Percentiles rank a stretch among this genome's conserved stretches.
Conservation (phyloP, 345 rosid genomes). For the Acer yangbiense region DNA sequence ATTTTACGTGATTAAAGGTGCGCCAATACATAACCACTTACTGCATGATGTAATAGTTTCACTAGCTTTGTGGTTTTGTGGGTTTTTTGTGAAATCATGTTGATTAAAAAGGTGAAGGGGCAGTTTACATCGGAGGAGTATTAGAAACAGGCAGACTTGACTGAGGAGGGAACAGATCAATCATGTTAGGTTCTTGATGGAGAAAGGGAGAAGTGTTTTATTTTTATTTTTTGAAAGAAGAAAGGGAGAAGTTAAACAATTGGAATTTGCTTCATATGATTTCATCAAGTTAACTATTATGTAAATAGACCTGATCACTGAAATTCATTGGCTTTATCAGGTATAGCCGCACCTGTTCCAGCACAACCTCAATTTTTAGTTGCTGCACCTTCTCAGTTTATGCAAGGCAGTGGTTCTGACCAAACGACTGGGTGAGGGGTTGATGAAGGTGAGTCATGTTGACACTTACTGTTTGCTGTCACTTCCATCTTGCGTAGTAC, state of each 20-base stretch:
- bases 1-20: neutral
- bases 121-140: neutral
- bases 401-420: conserved; percentile 85
- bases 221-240: too few species aligned
- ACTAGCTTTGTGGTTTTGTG: neutral
- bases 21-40: neutral
- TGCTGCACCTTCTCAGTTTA: conserved; percentile 72
- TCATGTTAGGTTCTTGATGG: neutral
- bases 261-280: neutral
- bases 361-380: conserved; percentile 69
- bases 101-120: neutral
- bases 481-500: conserved; percentile 1
- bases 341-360: conserved; percentile 54
- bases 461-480: neutral
- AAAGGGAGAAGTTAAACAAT: neutral
- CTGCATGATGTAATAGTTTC: neutral
- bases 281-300: neutral
- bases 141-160: neutral
- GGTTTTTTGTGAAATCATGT: neutral
- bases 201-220: neutral
- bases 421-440: conserved; percentile 79
- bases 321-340: conserved; percentile 29
- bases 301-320: conserved; percentile 14
- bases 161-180: neutral
- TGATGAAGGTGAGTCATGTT: conserved; percentile 47